These are phyloP conservation scores for Clarireedia sp. DNA, from an alignment of 2,329 filamentous ascomycete species.

Conservation along the genomic window DNA sequence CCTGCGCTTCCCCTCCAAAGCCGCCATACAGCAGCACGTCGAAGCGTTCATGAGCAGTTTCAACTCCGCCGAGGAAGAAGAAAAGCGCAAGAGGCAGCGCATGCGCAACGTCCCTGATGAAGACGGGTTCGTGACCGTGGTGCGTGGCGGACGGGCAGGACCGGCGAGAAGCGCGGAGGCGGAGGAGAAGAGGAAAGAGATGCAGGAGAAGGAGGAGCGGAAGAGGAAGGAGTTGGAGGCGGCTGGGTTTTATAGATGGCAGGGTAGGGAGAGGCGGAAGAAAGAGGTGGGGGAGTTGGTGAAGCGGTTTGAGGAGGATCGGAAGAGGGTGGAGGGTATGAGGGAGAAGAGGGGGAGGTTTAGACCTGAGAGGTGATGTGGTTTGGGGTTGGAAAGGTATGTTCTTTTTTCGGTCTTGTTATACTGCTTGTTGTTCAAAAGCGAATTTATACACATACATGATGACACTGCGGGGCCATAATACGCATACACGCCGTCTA, in stretches of 20 bases:
- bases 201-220: slow-evolving; percentile 56
- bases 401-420: slow-evolving; percentile 1
- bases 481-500: slow-evolving; percentile 32
- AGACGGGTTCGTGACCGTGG: slow-evolving; percentile 92
- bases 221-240: slow-evolving; percentile 57
- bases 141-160: slow-evolving; percentile 65
- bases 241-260: slow-evolving; percentile 67
- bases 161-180: slow-evolving; percentile 67
- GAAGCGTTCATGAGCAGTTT: slow-evolving; percentile 86
- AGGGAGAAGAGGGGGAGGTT: slow-evolving; percentile 57
- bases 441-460: slow-evolving; percentile 19
- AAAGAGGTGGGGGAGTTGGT: slow-evolving; percentile 61
- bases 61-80: slow-evolving; percentile 60
- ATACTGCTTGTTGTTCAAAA: background rate
- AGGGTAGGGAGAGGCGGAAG: slow-evolving; percentile 72
- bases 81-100: slow-evolving; percentile 51
- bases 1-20: slow-evolving; percentile 61
- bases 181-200: slow-evolving; percentile 48
- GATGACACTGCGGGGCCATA: slow-evolving; percentile 49
- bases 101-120: slow-evolving; percentile 78
- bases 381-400: background rate
- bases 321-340: slow-evolving; percentile 62
- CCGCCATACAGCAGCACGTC: slow-evolving; percentile 61
- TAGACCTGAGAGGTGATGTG: slow-evolving; percentile 37
- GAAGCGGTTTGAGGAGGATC: slow-evolving; percentile 69